Percentiles rank a stretch among this genome's conserved stretches.
Evolutionary conservation across 257 asterid genomes (phyloP).

Genomic region (Avicennia marina): DNA sequence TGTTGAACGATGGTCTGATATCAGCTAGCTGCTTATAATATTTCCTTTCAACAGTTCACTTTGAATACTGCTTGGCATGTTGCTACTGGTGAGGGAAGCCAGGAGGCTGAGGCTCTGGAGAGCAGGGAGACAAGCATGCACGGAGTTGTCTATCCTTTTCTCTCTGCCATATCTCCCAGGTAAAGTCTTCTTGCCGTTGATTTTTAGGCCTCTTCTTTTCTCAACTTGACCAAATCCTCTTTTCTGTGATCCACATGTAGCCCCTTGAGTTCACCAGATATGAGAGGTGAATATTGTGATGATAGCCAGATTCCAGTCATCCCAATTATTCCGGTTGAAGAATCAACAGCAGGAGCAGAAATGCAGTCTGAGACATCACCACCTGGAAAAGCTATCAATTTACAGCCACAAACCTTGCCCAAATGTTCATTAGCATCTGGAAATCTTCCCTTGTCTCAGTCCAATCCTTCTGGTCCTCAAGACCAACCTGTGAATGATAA

Average conservation of each 20-base stretch:
- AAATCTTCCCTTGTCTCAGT: background rate
- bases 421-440: constrained; percentile 8
- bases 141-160: constrained; percentile 26
- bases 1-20: background rate
- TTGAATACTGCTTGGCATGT: constrained; percentile 27
- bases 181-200: constrained; percentile 15
- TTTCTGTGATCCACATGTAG: constrained; percentile 19
- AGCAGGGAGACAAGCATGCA: constrained; percentile 19
- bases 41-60: constrained; percentile 26
- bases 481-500: constrained; percentile 10
- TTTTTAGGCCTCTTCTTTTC: background rate
- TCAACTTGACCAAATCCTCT: constrained; percentile 18
- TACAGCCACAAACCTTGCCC: constrained; percentile 1
- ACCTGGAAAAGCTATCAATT: constrained; percentile 14
- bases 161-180: constrained; percentile 36
- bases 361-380: background rate
- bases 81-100: constrained; percentile 57
- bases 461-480: constrained; percentile 10
- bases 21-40: background rate
- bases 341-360: constrained; percentile 13
- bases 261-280: constrained; percentile 16
- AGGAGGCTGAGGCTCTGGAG: constrained; percentile 28
- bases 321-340: constrained; percentile 40
- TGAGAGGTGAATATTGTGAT: constrained; percentile 23
- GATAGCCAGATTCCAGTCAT: constrained; percentile 27